Evolutionary conservation across 768 basidiomycete species (phyloP), one percentile per base, ranked within the genome.

Genomic region (Mrakia hoshinonis): DNA sequence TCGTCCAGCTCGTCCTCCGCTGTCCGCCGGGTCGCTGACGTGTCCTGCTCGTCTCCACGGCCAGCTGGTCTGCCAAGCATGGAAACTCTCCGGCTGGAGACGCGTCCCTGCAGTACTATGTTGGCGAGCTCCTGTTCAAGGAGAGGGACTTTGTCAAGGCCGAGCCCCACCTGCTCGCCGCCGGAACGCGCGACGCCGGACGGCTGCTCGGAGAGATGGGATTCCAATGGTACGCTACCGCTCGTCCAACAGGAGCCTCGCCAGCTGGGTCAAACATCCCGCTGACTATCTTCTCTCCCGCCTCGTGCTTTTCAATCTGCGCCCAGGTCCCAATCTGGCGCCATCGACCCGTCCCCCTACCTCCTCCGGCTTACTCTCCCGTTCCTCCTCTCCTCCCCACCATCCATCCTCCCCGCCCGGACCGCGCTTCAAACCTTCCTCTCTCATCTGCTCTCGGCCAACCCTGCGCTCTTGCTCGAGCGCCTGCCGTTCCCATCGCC

Each of bases 331-430:
- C 76, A 75, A 18, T 75, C 79, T 61, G 78, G 78, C 15, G 78
- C 82, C n/a, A 81, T 83, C 24, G 82, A 82, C 73, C 84, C 85
- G 38, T 91, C 89, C 7, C 83, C 84, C 34, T 96, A 94, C 81
- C 90, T 92, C 48, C 81, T 93, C 31, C 87, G 91, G 55, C 92
- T 91, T 39, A 86, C 85, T 12, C 82, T 99, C 68, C 92, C 94
- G 89, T 80, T 79, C 77, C 77, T 81, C 49, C 90, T 90, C 76
- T 82, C 93, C 29, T 85, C 85, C 73, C 90, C 92, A 67, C 91
- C 91, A 20, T 92, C 92, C 74, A 88, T 99, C 76, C 85, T 92
- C n/a, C 90, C 90, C 4, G 91, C 95, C 4, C 86, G 87, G n/a
- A 86, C 89, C n/a, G 96, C 97, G 83, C 87, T 95, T 78, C 82